Evolutionary conservation across 2,329 filamentous ascomycete genomes (phyloP), one percentile per base, ranked within the genome.

Genomic region (Pseudogymnoascus pannorum): DNA sequence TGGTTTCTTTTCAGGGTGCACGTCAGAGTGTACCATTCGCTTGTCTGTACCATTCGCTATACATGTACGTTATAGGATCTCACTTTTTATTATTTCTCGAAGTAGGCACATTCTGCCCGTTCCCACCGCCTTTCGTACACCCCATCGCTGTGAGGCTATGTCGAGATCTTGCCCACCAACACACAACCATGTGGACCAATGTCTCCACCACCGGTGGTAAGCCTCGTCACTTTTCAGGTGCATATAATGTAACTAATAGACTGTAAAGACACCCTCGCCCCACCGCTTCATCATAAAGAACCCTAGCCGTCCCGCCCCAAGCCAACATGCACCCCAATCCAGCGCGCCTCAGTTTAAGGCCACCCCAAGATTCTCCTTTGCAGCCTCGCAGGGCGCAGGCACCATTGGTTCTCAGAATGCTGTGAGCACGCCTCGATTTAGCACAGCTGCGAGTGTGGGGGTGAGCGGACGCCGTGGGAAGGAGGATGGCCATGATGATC

Each of bases 231-330:
- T 29, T 33, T 54, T n/a, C 48, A 24, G 6, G 22, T 7, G 14
- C 12, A 20, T 59, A 12, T 16, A 58, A 14, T 51, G 40, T 51
- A 29, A 60, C 62, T 67, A 54, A 69, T 58, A 29, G 44, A 57
- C 20, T 61, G 26, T 14, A 16, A 31, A 75, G 73, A 75, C 73
- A 33, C 73, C 73, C 7, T 74, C 72, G 7, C 73, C 73, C 0
- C 72, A 73, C 65, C 68, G 73, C 35, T 75, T 74, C 63, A 63
- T 74, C 59, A 68, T 73, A 51, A 69, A 71, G 48, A 70, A 69
- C 44, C 59, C 61, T 22, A 58, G 61, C 5, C 63, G 64, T 40
- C 64, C 68, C 4, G 66, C 67, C 3, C 60, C 67, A 33, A 60
- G 65, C 6, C 67, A 66, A 62, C 60, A 67, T 40, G 65, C 66